A percentile compares a stretch with the other conserved stretches of the same genome.
These are phyloP conservation scores for Spinacia oleracea DNA, from an alignment of 179 eudicot species.

Conservation along the genomic window DNA sequence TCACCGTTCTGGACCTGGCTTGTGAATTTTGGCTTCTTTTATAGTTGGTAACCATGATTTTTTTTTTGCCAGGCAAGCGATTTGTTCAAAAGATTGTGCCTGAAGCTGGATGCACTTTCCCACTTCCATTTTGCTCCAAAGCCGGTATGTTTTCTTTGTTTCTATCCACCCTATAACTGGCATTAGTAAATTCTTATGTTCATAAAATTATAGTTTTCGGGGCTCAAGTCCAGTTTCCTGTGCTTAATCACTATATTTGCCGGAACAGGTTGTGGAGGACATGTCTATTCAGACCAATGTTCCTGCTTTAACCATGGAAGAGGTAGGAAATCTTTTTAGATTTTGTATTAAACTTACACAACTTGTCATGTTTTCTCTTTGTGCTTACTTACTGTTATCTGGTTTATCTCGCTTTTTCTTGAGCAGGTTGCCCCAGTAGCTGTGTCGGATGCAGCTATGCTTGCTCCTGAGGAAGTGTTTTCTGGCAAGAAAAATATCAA, in stretches of 20 bases:
- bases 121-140: constrained; percentile 99
- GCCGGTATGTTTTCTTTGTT: constrained; percentile 53
- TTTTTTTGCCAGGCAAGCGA: constrained; percentile 62
- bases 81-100: constrained; percentile 71
- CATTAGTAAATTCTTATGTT: constrained; percentile 1
- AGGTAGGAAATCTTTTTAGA: constrained; percentile 47
- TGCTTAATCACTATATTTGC: not conserved
- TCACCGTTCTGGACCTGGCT: too few species aligned
- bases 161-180: not conserved
- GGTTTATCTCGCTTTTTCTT: constrained; percentile 2
- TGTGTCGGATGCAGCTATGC: constrained; percentile 98
- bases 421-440: constrained; percentile 87
- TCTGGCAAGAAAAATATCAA: constrained; percentile 82
- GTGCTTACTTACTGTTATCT: too few species aligned
- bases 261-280: constrained; percentile 84
- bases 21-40: constrained; percentile 1
- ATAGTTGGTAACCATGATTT: constrained; percentile 6
- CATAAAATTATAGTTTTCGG: not conserved
- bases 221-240: not conserved
- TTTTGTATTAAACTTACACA: not conserved
- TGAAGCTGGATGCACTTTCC: constrained; percentile 92
- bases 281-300: constrained; percentile 86
- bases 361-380: too few species aligned
- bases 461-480: constrained; percentile 96
- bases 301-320: constrained; percentile 97